A percentile compares a stretch with the other conserved stretches of the same genome.
Evolutionary conservation across 2,329 filamentous ascomycete species (phyloP).

Genomic region (Pseudodiploospora longispora): DNA sequence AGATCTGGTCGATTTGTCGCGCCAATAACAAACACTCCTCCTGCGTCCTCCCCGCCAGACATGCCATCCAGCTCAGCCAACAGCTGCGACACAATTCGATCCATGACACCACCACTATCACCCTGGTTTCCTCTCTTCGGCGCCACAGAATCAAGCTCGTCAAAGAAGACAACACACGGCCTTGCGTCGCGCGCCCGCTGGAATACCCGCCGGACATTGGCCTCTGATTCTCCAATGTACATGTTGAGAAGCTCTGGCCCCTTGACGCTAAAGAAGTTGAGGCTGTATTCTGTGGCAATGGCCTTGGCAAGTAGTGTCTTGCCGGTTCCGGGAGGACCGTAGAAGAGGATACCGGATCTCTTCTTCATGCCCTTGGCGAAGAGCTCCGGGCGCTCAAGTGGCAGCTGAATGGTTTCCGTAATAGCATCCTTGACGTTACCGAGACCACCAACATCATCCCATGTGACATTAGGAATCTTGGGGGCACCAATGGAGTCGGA

Average conservation of each 20-base stretch:
- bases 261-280: constrained; percentile 93
- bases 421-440: constrained; percentile 95
- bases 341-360: constrained; percentile 85
- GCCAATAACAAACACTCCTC: constrained; percentile 92
- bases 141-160: constrained; percentile 86
- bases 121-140: constrained; percentile 96
- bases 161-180: constrained; percentile 88
- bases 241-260: constrained; percentile 88
- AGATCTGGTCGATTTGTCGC: constrained; percentile 93
- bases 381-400: constrained; percentile 81
- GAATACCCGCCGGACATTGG: constrained; percentile 83
- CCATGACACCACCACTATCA: constrained; percentile 96
- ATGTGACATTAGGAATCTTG: constrained; percentile 94
- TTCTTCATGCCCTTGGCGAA: constrained; percentile 99
- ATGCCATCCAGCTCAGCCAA: constrained; percentile 95
- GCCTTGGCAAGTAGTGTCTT: constrained; percentile 91
- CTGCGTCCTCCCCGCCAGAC: constrained; percentile 81
- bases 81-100: constrained; percentile 90
- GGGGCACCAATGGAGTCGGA: constrained; percentile 94
- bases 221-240: constrained; percentile 93
- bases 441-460: constrained; percentile 91
- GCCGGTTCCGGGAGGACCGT: constrained; percentile 82
- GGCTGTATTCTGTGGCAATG: constrained; percentile 85
- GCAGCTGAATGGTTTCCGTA: constrained; percentile 91
- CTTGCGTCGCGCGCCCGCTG: constrained; percentile 77